A percentile compares a stretch with the other conserved stretches of the same genome.
phyloP scores from a whole-genome alignment of 2,329 filamentous ascomycete genomes.

The Fusarium verrucosum region DNA sequence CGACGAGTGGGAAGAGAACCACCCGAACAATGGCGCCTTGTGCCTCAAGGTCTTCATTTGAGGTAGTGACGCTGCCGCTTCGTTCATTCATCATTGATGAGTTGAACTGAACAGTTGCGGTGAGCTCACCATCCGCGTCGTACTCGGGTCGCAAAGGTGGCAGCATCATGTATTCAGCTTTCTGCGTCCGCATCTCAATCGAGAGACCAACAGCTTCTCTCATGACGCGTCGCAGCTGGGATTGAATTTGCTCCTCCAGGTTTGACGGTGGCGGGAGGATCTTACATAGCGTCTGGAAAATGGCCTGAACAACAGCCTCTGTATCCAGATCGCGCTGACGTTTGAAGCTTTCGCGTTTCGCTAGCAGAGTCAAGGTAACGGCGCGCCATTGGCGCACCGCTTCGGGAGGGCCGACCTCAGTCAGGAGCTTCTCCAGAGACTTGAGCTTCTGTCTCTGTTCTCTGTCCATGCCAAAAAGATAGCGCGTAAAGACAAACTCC shows the following conservation, averaged over 20 bases:
- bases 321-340: slow-evolving; percentile 88
- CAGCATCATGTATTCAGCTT: slow-evolving; percentile 98
- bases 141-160: slow-evolving; percentile 95
- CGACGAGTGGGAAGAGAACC: slow-evolving; percentile 94
- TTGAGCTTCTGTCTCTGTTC: slow-evolving; percentile 98
- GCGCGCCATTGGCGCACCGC: slow-evolving; percentile 98
- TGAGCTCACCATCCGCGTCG: slow-evolving; percentile 89
- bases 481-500: slow-evolving; percentile 98
- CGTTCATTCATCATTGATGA: slow-evolving; percentile 94
- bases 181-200: slow-evolving; percentile 96
- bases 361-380: slow-evolving; percentile 89
- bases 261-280: slow-evolving; percentile 88
- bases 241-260: slow-evolving; percentile 80
- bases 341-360: slow-evolving; percentile 81
- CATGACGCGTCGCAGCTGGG: slow-evolving; percentile 87
- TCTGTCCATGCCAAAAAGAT: slow-evolving; percentile 97
- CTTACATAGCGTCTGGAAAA: slow-evolving; percentile 83
- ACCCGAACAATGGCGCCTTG: slow-evolving; percentile 83
- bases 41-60: slow-evolving; percentile 83
- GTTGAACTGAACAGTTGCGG: slow-evolving; percentile 90
- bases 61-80: slow-evolving; percentile 65
- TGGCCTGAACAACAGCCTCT: slow-evolving; percentile 87
- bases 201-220: slow-evolving; percentile 88
- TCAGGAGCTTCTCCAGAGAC: slow-evolving; percentile 88
- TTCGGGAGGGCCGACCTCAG: slow-evolving; percentile 83